phyloP scores from a whole-genome alignment of 257 asterid genomes.

The Haberlea rhodopensis region DNA sequence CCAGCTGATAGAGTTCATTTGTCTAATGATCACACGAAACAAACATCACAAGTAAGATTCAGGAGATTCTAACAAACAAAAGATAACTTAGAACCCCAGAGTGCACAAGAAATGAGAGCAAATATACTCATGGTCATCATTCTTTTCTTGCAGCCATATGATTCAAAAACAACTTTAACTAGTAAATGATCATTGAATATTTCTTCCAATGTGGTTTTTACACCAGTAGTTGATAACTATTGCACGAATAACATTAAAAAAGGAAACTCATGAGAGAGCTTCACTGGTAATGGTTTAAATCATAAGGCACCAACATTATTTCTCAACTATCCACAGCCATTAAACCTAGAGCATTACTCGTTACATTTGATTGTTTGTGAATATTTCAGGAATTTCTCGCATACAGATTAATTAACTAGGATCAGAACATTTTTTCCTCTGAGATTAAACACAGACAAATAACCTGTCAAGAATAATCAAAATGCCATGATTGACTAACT shows the following conservation, averaged over 20 bases:
- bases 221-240: not conserved
- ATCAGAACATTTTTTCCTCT: not conserved
- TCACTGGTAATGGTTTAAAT: not conserved
- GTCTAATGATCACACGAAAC: slow-evolving; percentile 52
- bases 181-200: not conserved
- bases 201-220: not conserved
- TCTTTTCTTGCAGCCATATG: slow-evolving; percentile 5
- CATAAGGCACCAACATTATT: slow-evolving; percentile 5
- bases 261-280: slow-evolving; percentile 2
- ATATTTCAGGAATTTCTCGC: slow-evolving; percentile 2
- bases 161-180: not conserved
- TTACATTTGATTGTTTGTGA: slow-evolving; percentile 8
- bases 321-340: slow-evolving; percentile 5
- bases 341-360: not conserved
- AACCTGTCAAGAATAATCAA: not conserved
- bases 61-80: not conserved
- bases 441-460: slow-evolving; percentile 7
- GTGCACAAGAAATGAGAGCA: not conserved
- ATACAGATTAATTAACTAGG: slow-evolving; percentile 5
- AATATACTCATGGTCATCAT: not conserved
- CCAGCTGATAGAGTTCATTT: slow-evolving; percentile 90
- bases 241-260: not conserved
- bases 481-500: slow-evolving; percentile 46
- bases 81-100: not conserved
- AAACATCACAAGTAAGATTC: slow-evolving; percentile 28